phyloP scores from a whole-genome alignment of 768 basidiomycete species.

The Dioszegia crocea region DNA sequence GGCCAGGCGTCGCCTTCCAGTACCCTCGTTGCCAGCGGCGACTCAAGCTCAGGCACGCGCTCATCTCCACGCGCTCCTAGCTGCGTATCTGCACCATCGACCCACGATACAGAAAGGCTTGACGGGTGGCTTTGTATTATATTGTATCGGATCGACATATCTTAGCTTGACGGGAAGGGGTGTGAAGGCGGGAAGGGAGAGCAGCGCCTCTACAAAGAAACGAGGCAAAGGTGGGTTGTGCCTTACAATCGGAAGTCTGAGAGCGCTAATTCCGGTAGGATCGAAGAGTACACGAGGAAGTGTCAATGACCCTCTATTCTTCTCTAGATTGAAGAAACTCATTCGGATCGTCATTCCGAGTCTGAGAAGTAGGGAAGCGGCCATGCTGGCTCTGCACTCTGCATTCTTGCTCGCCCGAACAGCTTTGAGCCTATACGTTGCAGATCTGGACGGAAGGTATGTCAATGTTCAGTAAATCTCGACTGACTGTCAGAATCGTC shows the following conservation, averaged over 20 bases:
- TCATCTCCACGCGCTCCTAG: slow-evolving; percentile 14
- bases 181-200: slow-evolving; percentile 50
- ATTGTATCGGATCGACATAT: slow-evolving; percentile 66
- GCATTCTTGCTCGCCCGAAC: slow-evolving; percentile 83
- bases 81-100: slow-evolving; percentile 60
- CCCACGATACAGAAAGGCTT: slow-evolving; percentile 69
- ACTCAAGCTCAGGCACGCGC: not conserved
- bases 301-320: slow-evolving; percentile 89
- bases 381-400: slow-evolving; percentile 81
- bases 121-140: slow-evolving; percentile 63
- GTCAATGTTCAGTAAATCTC: not conserved
- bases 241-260: not conserved
- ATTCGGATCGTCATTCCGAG: slow-evolving; percentile 84
- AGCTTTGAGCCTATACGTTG: slow-evolving; percentile 88
- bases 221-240: slow-evolving; percentile 4
- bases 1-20: not conserved
- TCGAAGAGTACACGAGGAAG: slow-evolving; percentile 16
- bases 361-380: slow-evolving; percentile 76
- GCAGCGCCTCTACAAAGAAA: slow-evolving; percentile 17
- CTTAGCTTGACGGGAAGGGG: slow-evolving; percentile 55
- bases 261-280: slow-evolving; percentile 1
- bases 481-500: slow-evolving; percentile 64
- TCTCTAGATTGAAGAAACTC: slow-evolving; percentile 69
- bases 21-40: not conserved
- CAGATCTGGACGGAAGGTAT: slow-evolving; percentile 75